These are phyloP conservation scores for Xylariaceae sp. DNA, from an alignment of 2,329 filamentous ascomycete genomes.

Conservation along the genomic window DNA sequence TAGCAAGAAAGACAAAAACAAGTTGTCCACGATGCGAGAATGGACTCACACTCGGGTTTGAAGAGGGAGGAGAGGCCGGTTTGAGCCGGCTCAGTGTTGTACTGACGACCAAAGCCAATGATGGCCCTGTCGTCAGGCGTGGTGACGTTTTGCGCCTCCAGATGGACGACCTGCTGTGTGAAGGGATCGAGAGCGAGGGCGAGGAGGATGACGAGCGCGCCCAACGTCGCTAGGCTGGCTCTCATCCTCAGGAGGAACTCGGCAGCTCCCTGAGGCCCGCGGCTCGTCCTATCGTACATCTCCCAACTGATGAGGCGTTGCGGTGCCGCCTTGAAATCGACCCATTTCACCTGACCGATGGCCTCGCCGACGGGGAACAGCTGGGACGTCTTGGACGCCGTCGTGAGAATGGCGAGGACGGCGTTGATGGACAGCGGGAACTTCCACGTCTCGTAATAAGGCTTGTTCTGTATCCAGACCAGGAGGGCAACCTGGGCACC, in stretches of 20 bases:
- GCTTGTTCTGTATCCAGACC: conserved; percentile 7
- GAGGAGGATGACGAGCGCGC: conserved; percentile 7
- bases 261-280: conserved; percentile 9
- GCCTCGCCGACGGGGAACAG: conserved; percentile 11
- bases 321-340: conserved; percentile 7
- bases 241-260: conserved; percentile 5
- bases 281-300: conserved; percentile 12
- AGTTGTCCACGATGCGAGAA: background rate
- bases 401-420: conserved; percentile 10
- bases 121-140: conserved; percentile 4
- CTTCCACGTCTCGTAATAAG: conserved; percentile 9
- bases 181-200: conserved; percentile 10
- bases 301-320: conserved; percentile 9
- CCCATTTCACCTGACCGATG: conserved; percentile 13
- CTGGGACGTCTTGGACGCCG: conserved; percentile 8
- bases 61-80: background rate
- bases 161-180: conserved; percentile 11
- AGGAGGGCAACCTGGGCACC: conserved; percentile 6
- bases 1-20: background rate
- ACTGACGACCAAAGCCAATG: conserved; percentile 5
- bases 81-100: conserved; percentile 6
- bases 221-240: conserved; percentile 11
- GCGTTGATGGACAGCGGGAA: conserved; percentile 10
- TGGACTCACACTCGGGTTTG: conserved; percentile 6
- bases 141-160: conserved; percentile 6